phyloP scores from a whole-genome alignment of 1,139 yeast species.

The Blastobotrys malaysiensis region DNA sequence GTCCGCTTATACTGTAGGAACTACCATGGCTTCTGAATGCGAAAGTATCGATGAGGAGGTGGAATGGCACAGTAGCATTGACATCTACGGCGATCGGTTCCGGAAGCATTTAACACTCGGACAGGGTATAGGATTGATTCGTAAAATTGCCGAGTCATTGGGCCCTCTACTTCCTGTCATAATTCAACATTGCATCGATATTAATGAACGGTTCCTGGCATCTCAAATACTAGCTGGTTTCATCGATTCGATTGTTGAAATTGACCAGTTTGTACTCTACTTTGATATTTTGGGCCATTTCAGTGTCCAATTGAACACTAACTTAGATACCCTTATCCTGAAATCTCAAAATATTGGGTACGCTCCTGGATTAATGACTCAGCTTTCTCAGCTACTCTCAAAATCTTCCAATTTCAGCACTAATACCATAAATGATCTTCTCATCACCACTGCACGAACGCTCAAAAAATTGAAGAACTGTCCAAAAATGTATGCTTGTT shows the following conservation, averaged over 20 bases:
- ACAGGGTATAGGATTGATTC: constrained; percentile 2
- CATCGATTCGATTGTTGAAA: background rate
- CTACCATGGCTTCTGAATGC: background rate
- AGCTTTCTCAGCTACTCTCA: background rate
- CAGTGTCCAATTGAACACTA: background rate
- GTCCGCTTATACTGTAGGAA: background rate
- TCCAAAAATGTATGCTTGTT: background rate
- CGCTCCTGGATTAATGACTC: background rate
- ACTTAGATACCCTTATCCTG: background rate
- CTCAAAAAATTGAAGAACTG: background rate
- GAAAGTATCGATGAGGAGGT: background rate
- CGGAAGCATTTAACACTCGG: constrained; percentile 10
- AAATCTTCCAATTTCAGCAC: background rate
- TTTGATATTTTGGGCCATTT: background rate
- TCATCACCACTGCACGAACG: background rate
- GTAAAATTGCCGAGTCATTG: background rate
- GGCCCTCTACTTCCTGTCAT: constrained; percentile 6
- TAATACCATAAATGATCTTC: background rate
- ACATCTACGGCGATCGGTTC: constrained; percentile 6
- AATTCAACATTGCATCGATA: constrained; percentile 5
- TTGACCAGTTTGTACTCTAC: background rate
- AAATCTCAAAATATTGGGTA: background rate
- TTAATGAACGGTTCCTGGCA: background rate
- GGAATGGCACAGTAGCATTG: constrained; percentile 7
- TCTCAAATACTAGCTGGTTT: background rate